Conservation (phyloP, 805 yeast genomes). For the Yamadazyma endophytica region DNA sequence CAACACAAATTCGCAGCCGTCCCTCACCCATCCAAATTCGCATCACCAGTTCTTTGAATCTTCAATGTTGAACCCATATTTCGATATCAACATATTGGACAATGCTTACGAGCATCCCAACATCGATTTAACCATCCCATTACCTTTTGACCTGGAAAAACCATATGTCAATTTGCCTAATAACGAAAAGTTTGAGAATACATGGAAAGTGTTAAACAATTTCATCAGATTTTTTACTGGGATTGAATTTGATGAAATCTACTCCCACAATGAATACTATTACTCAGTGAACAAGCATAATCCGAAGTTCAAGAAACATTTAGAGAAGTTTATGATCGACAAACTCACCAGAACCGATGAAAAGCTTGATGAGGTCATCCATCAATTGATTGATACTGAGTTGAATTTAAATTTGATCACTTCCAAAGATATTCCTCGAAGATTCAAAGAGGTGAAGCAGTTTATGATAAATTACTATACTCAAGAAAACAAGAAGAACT, state of each 20-base stretch:
- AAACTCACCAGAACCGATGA: slow-evolving; percentile 28
- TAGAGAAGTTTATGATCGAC: slow-evolving; percentile 27
- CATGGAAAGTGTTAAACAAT: slow-evolving; percentile 24
- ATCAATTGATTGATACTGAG: slow-evolving; percentile 32
- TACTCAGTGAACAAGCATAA: slow-evolving; percentile 30
- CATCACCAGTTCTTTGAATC: no score
- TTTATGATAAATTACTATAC: slow-evolving; percentile 37
- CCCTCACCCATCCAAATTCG: no score
- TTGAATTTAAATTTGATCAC: slow-evolving; percentile 33
- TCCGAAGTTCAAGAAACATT: slow-evolving; percentile 21
- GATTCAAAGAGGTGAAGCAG: slow-evolving; percentile 33
- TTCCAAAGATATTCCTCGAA: slow-evolving; percentile 24
- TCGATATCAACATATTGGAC: slow-evolving; percentile 38
- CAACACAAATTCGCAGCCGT: no score
- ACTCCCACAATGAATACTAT: slow-evolving; percentile 28
- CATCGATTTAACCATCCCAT: slow-evolving; percentile 32
- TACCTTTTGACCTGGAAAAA: slow-evolving; percentile 31
- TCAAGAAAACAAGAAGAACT: slow-evolving; percentile 29
- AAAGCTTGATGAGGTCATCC: slow-evolving; percentile 31
- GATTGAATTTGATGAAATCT: slow-evolving; percentile 24
- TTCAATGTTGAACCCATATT: slow-evolving; percentile 11
- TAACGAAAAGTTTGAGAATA: slow-evolving; percentile 22
- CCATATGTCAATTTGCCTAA: slow-evolving; percentile 23
- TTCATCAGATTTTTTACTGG: slow-evolving; percentile 28
- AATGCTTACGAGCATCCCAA: slow-evolving; percentile 26